Conservation (phyloP, 345 rosid species). For the Eutrema yunnanense region DNA sequence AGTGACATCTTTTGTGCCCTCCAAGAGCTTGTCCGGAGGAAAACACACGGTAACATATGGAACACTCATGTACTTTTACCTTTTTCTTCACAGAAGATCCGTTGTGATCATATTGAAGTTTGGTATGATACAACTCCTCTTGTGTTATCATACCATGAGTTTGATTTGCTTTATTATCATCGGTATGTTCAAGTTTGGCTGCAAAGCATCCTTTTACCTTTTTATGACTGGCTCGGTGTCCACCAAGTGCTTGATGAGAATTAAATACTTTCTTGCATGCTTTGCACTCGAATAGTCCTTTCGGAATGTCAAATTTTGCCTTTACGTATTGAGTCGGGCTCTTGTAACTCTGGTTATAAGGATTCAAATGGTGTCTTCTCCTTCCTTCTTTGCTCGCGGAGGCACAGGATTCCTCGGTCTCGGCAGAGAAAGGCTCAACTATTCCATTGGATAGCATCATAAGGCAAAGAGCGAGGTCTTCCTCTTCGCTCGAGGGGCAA, state of each 20-base stretch:
- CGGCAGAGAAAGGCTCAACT: constrained; percentile 38
- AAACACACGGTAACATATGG: constrained; percentile 40
- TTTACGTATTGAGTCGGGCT: constrained; percentile 24
- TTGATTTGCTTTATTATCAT: constrained; percentile 28
- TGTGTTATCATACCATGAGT: constrained; percentile 38
- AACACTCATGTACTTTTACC: constrained; percentile 31
- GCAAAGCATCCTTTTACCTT: constrained; percentile 94
- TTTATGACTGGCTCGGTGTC: constrained; percentile 93
- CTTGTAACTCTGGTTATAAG: constrained; percentile 20
- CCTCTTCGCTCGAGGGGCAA: constrained; percentile 70
- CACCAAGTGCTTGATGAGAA: constrained; percentile 93
- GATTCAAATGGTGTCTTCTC: constrained; percentile 18
- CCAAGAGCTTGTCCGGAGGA: constrained; percentile 49
- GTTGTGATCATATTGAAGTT: not conserved
- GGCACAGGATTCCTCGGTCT: constrained; percentile 67
- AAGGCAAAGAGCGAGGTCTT: constrained; percentile 78
- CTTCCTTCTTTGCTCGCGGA: constrained; percentile 57
- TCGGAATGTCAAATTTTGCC: constrained; percentile 33
- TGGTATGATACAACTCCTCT: constrained; percentile 43
- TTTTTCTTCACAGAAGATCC: not conserved
- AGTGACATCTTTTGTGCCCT: constrained; percentile 50
- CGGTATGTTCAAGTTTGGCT: constrained; percentile 43
- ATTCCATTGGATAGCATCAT: constrained; percentile 73
- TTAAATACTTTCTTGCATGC: constrained; percentile 88
- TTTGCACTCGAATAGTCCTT: constrained; percentile 75